Base-by-base conservation (phyloP, 257 asterid species). In the Solanum neorickii region DNA sequence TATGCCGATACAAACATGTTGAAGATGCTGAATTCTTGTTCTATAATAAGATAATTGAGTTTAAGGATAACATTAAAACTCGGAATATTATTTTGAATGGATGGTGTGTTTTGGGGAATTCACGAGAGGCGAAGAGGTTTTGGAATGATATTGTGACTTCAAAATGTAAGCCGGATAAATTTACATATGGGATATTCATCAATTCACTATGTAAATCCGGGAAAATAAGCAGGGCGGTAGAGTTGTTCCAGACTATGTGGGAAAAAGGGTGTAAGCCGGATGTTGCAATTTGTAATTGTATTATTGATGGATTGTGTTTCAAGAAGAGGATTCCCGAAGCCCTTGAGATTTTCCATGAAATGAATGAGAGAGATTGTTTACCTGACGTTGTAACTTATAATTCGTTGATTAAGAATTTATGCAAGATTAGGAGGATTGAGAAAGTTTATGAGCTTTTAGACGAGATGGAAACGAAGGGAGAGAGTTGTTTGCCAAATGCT, bases 281-380 rank as follows among this genome's bases (percentile, higher is more conserved):
- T 70, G 92, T 83, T 11, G 46, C 97, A 1, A 93, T 95, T 33
- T 96, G 99, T 91, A 96, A 95, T 89, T 90, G 90, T 0, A 94
- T 96, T 13, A 92, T 96, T 6, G 95, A 96, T 49, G 98, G 98
- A 33, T 85, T 96, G 88, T 95, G 99, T 90, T 96, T 94, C 93
- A 96, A 96, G 94, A 94, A 95, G 89, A 91, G 96, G 84, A 92
- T 96, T 7, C 98, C 98, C 1, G 98, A 95, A 84, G 99, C 98
- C 39, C 91, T 96, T 3, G 82, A 84, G 87, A 93, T 96, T 33
- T 91, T 94, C 8, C 29, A 29, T 0, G 94, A 90, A 87, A 95
- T 96, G 99, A 88, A 88, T 18, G 91, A 86, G 84, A 90, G 89
- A 84, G 93, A 87, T 3, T 92, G 93, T 46, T 74, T 87, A 12